A percentile compares a stretch with the other conserved stretches of the same genome.
phyloP scores from a whole-genome alignment of 83 land plant genomes.

The Thuja plicata region DNA sequence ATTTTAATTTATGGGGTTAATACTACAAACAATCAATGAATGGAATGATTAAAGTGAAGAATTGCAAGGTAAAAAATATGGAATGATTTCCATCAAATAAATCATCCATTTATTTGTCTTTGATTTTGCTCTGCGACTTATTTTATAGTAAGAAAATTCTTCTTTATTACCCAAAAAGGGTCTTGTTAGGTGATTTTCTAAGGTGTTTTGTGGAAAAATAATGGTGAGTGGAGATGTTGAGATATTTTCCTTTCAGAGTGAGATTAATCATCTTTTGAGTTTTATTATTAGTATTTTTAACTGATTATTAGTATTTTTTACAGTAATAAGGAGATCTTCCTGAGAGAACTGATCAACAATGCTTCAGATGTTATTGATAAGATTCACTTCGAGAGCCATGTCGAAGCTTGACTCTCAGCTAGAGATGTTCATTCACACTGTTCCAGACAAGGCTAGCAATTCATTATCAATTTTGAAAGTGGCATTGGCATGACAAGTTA shows the following conservation, averaged over 20 bases:
- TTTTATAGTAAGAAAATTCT: neutral
- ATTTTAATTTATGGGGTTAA: too few relatives aligned
- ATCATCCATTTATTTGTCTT: too few relatives aligned
- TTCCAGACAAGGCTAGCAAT: slow-evolving; percentile 60
- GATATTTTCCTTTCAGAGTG: slow-evolving; percentile 65
- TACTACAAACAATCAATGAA: too few relatives aligned
- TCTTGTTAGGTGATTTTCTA: neutral
- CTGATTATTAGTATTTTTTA: slow-evolving; percentile 67
- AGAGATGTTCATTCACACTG: slow-evolving; percentile 57
- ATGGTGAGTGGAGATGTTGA: slow-evolving; percentile 31
- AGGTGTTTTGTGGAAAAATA: neutral
- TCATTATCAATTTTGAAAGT: slow-evolving; percentile 54
- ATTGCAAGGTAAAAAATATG: too few relatives aligned
- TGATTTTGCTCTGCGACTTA: neutral
- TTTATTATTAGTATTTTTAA: too few relatives aligned
- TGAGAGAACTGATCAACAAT: slow-evolving; percentile 66
- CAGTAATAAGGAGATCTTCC: slow-evolving; percentile 65
- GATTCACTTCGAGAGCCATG: slow-evolving; percentile 54
- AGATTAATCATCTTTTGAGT: slow-evolving; percentile 64
- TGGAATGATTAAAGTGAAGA: too few relatives aligned
- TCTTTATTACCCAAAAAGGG: neutral
- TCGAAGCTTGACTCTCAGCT: slow-evolving; percentile 59
- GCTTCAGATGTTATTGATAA: slow-evolving; percentile 62
- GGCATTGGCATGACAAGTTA: slow-evolving; percentile 73
- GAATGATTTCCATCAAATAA: too few relatives aligned